phyloP scores from a whole-genome alignment of 2,329 filamentous ascomycete species.

The Purpureocillium takamizusanense region DNA sequence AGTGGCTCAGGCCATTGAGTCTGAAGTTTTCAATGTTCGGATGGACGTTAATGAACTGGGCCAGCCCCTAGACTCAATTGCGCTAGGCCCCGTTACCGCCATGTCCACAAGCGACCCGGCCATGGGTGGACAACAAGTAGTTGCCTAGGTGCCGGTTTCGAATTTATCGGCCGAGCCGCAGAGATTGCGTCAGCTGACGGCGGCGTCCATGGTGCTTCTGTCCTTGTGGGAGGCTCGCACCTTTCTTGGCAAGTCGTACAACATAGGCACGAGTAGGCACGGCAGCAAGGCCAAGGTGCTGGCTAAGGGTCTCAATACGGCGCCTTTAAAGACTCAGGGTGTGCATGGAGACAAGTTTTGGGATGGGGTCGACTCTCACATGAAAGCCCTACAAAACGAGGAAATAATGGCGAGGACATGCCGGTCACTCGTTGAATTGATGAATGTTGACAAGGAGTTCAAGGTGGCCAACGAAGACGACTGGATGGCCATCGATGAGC shows the following conservation, averaged over 20 bases:
- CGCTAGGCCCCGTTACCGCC: too few relatives aligned
- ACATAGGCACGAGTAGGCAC: constrained; percentile 52
- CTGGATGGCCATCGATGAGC: too few relatives aligned
- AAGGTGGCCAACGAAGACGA: constrained; percentile 60
- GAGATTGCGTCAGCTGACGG: constrained; percentile 62
- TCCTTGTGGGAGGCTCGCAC: constrained; percentile 81
- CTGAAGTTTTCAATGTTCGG: constrained; percentile 65
- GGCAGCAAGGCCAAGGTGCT: constrained; percentile 55
- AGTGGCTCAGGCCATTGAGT: constrained; percentile 82
- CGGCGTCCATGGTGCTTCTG: constrained; percentile 69
- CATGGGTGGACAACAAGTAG: neutral
- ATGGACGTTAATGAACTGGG: constrained; percentile 35
- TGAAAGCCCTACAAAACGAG: constrained; percentile 54
- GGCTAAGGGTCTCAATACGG: constrained; percentile 69
- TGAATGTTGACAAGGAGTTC: constrained; percentile 73
- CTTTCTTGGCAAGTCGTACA: constrained; percentile 73
- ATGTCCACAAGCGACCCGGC: constrained; percentile 6
- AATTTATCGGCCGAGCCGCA: constrained; percentile 34
- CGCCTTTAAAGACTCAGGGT: constrained; percentile 67
- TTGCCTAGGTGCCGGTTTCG: constrained; percentile 3
- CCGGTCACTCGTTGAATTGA: constrained; percentile 62
- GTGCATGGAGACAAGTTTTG: constrained; percentile 78
- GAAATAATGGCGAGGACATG: constrained; percentile 72
- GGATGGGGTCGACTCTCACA: constrained; percentile 61
- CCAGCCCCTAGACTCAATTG: constrained; percentile 1